Evolutionary conservation across 805 yeast species (phyloP).

Genomic region (Sugiyamaella mastotermitis): DNA sequence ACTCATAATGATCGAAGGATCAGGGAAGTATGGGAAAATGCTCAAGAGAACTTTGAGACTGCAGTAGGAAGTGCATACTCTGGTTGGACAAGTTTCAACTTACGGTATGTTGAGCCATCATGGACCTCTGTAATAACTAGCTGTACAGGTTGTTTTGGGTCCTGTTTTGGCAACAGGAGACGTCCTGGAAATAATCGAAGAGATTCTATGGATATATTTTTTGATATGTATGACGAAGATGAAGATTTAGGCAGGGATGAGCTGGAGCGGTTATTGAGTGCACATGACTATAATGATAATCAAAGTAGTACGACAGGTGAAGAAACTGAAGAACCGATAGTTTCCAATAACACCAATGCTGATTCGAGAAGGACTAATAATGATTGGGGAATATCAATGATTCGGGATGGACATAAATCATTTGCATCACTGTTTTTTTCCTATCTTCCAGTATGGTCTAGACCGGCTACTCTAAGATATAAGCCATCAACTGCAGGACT

Average conservation of each 20-base stretch:
- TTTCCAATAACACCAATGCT: background rate
- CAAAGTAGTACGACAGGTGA: slow-evolving; percentile 5
- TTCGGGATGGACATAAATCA: slow-evolving; percentile 1
- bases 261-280: slow-evolving; percentile 19
- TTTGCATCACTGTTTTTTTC: slow-evolving; percentile 8
- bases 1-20: slow-evolving; percentile 15
- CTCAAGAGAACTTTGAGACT: slow-evolving; percentile 24
- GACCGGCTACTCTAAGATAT: slow-evolving; percentile 10
- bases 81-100: slow-evolving; percentile 15
- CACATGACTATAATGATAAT: slow-evolving; percentile 11
- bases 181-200: slow-evolving; percentile 15
- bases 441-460: slow-evolving; percentile 9
- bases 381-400: too few species aligned
- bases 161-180: slow-evolving; percentile 9
- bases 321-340: slow-evolving; percentile 2
- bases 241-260: slow-evolving; percentile 23
- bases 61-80: slow-evolving; percentile 22
- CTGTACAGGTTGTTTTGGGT: slow-evolving; percentile 10
- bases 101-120: slow-evolving; percentile 15
- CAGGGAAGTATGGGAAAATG: slow-evolving; percentile 21
- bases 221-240: slow-evolving; percentile 26
- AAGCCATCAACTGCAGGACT: slow-evolving; percentile 22
- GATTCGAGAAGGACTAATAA: background rate
- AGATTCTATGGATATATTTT: slow-evolving; percentile 20
- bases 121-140: slow-evolving; percentile 3